Base-by-base conservation (phyloP, 2,329 filamentous ascomycete genomes). In the Lanzia echinophila region DNA sequence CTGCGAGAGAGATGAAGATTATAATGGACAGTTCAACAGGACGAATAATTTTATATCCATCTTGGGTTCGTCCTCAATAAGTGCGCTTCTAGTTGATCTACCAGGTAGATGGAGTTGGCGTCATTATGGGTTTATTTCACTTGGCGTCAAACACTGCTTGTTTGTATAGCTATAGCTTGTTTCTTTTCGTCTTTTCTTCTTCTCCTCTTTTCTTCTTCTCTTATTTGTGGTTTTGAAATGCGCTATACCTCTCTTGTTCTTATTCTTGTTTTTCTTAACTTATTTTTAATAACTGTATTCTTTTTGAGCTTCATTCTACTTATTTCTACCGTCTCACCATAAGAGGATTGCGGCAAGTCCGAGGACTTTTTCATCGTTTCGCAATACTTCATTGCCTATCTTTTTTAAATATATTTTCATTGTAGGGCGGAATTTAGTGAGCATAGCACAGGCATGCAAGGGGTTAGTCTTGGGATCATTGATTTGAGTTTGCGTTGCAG, bases 1-100 rank as follows among this genome's bases (percentile, higher is more conserved):
- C n/a, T n/a, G 52, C 13, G 55, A 52, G 39, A 61, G 55, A 51
- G 4, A 36, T 36, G 34, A 36, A 36, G 11, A 36, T n/a, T 20
- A n/a, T 24, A 15, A 28, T 20, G 2, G 6, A 34, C 44, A 15
- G 3, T 4, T 28, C 4, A 4, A 28, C 24, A 28, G 24, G 4
- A 28, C 4, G n/a, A 47, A 22, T 17, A 12, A 32, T 33, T 6
- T 19, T 19, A 32, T 17, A 3, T 15, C 6, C 42, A 19, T 10
- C 6, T 12, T 39, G 7, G 20, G 10, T 10, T 20, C 8, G n/a
- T 1, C n/a, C 34, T 8, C 6, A 6, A 8, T 38, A n/a, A 33
- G 6, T 46, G 28, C 36, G 12, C 11, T 17, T 48, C 36, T 48
- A 11, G 6, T 12, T 48, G 28, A 15, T 24, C 38, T 22, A 11